Evolutionary conservation across 148 eudicot genomes (phyloP), one percentile per base, ranked within the genome.

Genomic region (Nepenthes gracilis): DNA sequence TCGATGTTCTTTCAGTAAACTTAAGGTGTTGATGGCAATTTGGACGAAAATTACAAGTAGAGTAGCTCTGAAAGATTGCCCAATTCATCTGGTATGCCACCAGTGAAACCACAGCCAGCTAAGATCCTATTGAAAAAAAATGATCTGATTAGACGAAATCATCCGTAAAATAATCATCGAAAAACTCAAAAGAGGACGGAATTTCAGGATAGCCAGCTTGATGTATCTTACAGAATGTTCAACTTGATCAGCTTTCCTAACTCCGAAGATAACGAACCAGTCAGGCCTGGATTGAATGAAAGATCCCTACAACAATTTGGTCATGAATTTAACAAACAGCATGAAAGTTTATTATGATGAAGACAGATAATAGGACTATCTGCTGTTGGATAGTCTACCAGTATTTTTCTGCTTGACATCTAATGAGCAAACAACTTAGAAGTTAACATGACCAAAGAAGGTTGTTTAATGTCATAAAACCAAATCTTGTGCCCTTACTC

Each of bases 51-150:
- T 69, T 82, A 92, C 97, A 92, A 64, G 70, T 78, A 88, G 36
- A 88, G 68, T 47, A 92, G 75, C 40, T 72, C 73, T 35, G 73
- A 43, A 49, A 92, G 96, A 50, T 79, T 83, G 64, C 97, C 97
- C 55, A 92, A 60, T 74, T 85, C 96, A 14, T 56, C 60, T 54
- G 97, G 97, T 80, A 92, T 85, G 67, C 14, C 77, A 59, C 95
- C 92, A 56, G 73, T 78, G 81, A 92, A 92, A 58, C 96, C 72
- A 69, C 97, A 92, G 2, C 97, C 96, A 15, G 97, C 90, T 33
- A 92, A 70, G 55, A 83, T 92, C 72, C 97, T 92, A 56, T 50
- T 51, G 64, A 48, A 71, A 15, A 38, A 53, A 7, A 37, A 23
- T 23, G n/a, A 48, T 55, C 32, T 43, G 7, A 9, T 13, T 54